Evolutionary conservation across 106 monocot species (phyloP).

Genomic region (Allium sativum): DNA sequence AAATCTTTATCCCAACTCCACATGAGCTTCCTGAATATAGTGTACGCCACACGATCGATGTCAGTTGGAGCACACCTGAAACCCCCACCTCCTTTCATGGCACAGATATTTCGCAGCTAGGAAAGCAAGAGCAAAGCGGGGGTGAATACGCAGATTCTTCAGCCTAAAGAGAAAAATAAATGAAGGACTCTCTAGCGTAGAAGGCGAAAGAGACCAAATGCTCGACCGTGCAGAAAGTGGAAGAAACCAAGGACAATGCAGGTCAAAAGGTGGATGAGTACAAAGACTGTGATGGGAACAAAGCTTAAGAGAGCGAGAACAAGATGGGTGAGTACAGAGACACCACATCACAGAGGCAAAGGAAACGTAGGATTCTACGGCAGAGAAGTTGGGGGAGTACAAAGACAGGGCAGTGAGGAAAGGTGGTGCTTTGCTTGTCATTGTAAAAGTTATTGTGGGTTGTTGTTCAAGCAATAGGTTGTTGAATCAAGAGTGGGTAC

Average conservation of each 20-base stretch:
- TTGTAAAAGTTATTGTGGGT: too few species aligned
- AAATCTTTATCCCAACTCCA: constrained; percentile 82
- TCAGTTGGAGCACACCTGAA: constrained; percentile 78
- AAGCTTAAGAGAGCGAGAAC: not conserved
- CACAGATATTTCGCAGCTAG: constrained; percentile 24
- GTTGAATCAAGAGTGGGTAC: too few species aligned
- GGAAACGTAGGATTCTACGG: constrained; percentile 3
- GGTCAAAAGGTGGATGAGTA: constrained; percentile 5
- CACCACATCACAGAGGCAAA: not conserved
- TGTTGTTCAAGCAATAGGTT: too few species aligned
- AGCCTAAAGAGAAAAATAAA: not conserved
- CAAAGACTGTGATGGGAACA: constrained; percentile 6
- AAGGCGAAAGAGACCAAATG: not conserved
- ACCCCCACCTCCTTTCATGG: constrained; percentile 58
- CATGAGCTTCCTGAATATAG: constrained; percentile 48
- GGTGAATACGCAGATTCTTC: not conserved
- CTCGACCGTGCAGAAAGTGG: not conserved
- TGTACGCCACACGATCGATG: constrained; percentile 72
- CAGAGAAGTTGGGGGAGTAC: constrained; percentile 11
- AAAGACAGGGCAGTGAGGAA: constrained; percentile 8
- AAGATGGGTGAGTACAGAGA: constrained; percentile 7
- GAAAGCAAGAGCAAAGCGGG: not conserved
- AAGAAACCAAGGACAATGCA: constrained; percentile 7
- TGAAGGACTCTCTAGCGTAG: not conserved
- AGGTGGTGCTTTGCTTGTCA: too few species aligned